Evolutionary conservation across 2,329 filamentous ascomycete genomes (phyloP).

Genomic region (Didymella pomorum): DNA sequence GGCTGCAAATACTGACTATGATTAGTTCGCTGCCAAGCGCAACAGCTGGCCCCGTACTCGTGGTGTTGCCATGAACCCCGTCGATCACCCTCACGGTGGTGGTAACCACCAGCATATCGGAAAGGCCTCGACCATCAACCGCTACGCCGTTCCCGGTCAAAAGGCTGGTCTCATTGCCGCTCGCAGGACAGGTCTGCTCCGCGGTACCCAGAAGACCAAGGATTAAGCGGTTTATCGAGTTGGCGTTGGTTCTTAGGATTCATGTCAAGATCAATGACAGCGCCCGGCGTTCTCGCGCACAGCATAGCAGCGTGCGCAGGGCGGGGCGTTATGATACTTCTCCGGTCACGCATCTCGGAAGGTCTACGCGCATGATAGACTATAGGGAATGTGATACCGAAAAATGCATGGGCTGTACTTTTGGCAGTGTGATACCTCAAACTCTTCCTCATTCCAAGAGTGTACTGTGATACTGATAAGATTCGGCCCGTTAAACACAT

Average conservation of each 20-base stretch:
- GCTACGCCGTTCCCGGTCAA: slow-evolving; percentile 97
- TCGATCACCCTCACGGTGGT: slow-evolving; percentile 82
- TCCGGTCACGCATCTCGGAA: slow-evolving; percentile 44
- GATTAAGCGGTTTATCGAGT: slow-evolving; percentile 61
- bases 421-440: slow-evolving; percentile 31
- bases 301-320: slow-evolving; percentile 47
- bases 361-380: slow-evolving; percentile 46
- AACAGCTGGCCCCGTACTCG: slow-evolving; percentile 99
- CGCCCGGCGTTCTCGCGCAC: slow-evolving; percentile 47
- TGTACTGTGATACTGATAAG: neutral
- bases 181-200: slow-evolving; percentile 98
- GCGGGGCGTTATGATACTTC: slow-evolving; percentile 51
- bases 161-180: slow-evolving; percentile 99
- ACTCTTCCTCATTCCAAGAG: neutral
- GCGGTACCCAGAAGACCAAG: slow-evolving; percentile 99
- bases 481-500: neutral
- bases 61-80: slow-evolving; percentile 99
- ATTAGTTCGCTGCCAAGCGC: slow-evolving; percentile 94
- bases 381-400: slow-evolving; percentile 50
- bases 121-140: slow-evolving; percentile 99
- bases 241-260: slow-evolving; percentile 39
- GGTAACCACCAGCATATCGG: slow-evolving; percentile 99
- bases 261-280: slow-evolving; percentile 37
- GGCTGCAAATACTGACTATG: too few species aligned
- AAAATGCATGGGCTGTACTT: slow-evolving; percentile 48